A percentile compares a stretch with the other conserved stretches of the same genome.
Evolutionary conservation across 1,284 basidiomycete genomes (phyloP).

Genomic region (Pseudozyma flocculosa): DNA sequence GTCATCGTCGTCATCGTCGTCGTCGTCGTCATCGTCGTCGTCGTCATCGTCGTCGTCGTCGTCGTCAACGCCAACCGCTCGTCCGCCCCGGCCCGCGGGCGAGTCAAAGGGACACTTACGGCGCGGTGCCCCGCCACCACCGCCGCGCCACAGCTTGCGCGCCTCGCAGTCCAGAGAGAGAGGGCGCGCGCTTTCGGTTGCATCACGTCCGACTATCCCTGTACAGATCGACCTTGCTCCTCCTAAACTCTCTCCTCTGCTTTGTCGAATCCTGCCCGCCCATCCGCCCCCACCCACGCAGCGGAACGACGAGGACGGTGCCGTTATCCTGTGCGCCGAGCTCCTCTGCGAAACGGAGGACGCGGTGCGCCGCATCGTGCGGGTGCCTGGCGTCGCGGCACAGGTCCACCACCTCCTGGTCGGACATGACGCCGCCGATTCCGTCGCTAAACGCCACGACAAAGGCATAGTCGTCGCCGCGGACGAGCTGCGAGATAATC

Average conservation of each 20-base stretch:
- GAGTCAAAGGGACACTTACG: too few species aligned
- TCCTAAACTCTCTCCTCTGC: conserved; percentile 32
- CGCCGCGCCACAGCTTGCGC: too few species aligned
- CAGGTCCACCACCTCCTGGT: conserved; percentile 91
- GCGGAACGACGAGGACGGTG: conserved; percentile 86
- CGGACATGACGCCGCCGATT: conserved; percentile 82
- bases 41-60: too few species aligned
- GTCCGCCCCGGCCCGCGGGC: too few species aligned
- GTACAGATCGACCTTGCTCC: conserved; percentile 40
- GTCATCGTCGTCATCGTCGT: too few species aligned
- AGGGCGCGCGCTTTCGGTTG: too few species aligned
- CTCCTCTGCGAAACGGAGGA: conserved; percentile 85
- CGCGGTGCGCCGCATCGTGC: conserved; percentile 74
- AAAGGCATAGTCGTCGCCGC: conserved; percentile 57
- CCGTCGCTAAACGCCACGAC: conserved; percentile 67
- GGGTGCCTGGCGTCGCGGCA: conserved; percentile 74
- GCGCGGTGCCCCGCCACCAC: too few species aligned
- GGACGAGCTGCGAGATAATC: conserved; percentile 74
- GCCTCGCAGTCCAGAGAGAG: too few species aligned
- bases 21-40: too few species aligned
- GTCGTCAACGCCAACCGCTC: too few species aligned
- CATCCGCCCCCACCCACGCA: conserved; percentile 85
- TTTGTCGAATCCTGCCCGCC: conserved; percentile 77
- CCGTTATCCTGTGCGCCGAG: conserved; percentile 84
- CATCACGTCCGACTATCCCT: conserved; percentile 16